Base-by-base conservation (phyloP, 768 basidiomycete genomes). In the Hemileccinum rubropunctum region DNA sequence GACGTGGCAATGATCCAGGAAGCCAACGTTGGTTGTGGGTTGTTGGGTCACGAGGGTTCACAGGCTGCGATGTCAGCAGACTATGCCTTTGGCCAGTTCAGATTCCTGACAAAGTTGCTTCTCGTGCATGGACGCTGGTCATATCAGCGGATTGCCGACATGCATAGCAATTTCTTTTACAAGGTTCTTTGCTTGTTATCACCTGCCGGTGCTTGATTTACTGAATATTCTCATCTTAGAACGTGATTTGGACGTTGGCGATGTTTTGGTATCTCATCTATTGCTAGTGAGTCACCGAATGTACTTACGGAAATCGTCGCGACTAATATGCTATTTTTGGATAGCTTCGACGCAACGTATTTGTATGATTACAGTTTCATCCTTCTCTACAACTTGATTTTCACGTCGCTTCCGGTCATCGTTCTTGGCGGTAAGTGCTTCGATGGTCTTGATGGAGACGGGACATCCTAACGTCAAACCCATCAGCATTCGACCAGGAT, bases 1-100 rank as follows among this genome's bases (percentile, higher is more conserved):
- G 95, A 98, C 63, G 95, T 98, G 20, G 94, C 95, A 6, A 98
- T 98, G 95, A 98, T 98, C 51, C 95, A 98, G 65, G 95, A 95
- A 62, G 95, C 95, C n/a, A 94, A 98, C 66, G 87, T 98, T 57
- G 95, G 95, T 3, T 91, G 94, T 62, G 95, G 95, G 18, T 73
- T 98, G 23, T 81, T 91, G 58, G 95, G 95, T 39, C 79, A 95
- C 33, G 95, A 98, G 67, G 95, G 95, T 43, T 95, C 93, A 18
- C 95, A 98, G 68, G 95, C 95, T 27, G 95, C 95, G 42, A 98
- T 98, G 95, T 97, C 94, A 5, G 95, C 95, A 6, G 95, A 98
- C 66, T 98, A 97, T 60, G 95, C 95, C 1, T 95, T 98, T 72
- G 95, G 92, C 2, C 95, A 98, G 65, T 99, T 99, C 76, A 76